These are phyloP conservation scores for Pseudonectria foliicola DNA, from an alignment of 2,329 filamentous ascomycete species.

Conservation along the genomic window DNA sequence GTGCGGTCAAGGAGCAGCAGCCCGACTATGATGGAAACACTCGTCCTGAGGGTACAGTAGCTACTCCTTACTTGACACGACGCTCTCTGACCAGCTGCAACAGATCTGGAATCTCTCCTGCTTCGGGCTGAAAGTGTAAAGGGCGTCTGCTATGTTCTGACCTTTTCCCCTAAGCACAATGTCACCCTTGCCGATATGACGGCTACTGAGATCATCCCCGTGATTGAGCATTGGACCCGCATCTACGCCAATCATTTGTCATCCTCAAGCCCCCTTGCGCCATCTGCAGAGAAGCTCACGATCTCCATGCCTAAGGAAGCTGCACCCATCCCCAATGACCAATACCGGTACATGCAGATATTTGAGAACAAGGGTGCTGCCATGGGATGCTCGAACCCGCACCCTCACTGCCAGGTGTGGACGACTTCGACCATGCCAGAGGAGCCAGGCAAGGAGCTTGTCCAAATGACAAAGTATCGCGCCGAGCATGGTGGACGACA, in stretches of 20 bases:
- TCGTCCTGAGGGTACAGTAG: conserved; percentile 28
- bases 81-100: background rate
- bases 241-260: conserved; percentile 81
- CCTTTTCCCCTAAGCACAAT: conserved; percentile 86
- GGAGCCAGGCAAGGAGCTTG: conserved; percentile 74
- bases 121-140: conserved; percentile 80
- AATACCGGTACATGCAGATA: conserved; percentile 97
- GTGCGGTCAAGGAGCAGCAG: conserved; percentile 90
- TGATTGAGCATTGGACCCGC: conserved; percentile 84
- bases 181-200: conserved; percentile 87
- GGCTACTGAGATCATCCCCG: conserved; percentile 66
- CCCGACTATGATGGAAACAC: conserved; percentile 57
- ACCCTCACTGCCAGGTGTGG: conserved; percentile 96
- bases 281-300: conserved; percentile 31
- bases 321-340: conserved; percentile 51
- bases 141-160: conserved; percentile 94
- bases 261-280: conserved; percentile 56
- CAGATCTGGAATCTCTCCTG: conserved; percentile 67
- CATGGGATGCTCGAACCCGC: conserved; percentile 98
- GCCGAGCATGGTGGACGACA: conserved; percentile 64
- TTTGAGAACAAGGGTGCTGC: conserved; percentile 98
- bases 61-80: background rate
- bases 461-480: conserved; percentile 72
- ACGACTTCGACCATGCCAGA: conserved; percentile 86
- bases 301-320: conserved; percentile 32